These are phyloP conservation scores for Bocquillonia castaneifolia DNA, from an alignment of 441 rosid species.

Conservation along the genomic window DNA sequence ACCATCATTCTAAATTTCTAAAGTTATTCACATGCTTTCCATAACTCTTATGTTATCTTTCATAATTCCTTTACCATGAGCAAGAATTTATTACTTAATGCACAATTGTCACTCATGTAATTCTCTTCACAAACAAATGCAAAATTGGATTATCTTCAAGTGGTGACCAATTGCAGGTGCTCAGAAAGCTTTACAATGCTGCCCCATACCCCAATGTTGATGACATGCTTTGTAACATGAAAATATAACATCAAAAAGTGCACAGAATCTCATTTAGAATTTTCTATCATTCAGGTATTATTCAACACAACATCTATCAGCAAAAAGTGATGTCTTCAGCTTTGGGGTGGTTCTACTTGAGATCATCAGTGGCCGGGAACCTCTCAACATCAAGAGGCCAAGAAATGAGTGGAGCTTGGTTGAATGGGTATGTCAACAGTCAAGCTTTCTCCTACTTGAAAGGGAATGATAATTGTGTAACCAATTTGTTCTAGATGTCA, in stretches of 20 bases:
- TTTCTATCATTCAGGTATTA: constrained; percentile 46
- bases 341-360: constrained; percentile 73
- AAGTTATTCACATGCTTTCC: neutral
- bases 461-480: neutral
- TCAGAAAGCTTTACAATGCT: constrained; percentile 7
- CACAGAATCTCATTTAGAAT: constrained; percentile 6
- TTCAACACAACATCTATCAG: constrained; percentile 64
- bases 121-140: neutral
- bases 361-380: constrained; percentile 68
- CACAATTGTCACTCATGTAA: neutral
- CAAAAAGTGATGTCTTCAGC: constrained; percentile 76
- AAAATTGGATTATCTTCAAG: neutral
- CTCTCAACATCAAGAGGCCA: constrained; percentile 66
- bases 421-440: constrained; percentile 58
- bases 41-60: neutral
- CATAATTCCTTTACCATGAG: neutral
- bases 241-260: neutral
- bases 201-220: neutral
- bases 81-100: neutral
- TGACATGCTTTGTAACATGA: neutral
- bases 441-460: constrained; percentile 2
- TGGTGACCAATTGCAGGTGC: neutral
- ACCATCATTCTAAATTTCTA: neutral
- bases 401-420: constrained; percentile 72
- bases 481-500: neutral